These are phyloP conservation scores for Quercus mongolica DNA, from an alignment of 306 rosid genomes.

Conservation along the genomic window DNA sequence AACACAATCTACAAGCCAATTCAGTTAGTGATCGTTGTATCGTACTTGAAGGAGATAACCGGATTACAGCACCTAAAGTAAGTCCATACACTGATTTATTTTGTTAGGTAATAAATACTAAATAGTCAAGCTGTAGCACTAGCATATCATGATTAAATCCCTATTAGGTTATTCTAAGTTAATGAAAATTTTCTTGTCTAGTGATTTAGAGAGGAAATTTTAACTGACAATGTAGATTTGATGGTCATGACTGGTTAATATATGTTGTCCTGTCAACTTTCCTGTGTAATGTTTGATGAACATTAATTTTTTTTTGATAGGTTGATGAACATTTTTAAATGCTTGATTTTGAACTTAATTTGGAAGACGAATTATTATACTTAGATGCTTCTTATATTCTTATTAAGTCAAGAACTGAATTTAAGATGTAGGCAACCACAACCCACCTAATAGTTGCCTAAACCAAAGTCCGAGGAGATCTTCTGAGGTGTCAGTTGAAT, in stretches of 20 bases:
- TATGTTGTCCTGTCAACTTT: not conserved
- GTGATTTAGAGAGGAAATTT: not conserved
- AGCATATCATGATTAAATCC: not conserved
- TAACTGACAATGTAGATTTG: not conserved
- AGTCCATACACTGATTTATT: not conserved
- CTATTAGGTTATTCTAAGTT: not conserved
- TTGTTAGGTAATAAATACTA: not conserved
- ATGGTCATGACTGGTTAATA: not conserved
- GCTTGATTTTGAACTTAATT: not conserved
- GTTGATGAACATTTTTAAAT: not conserved
- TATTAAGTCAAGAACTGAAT: not conserved
- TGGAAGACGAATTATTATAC: not conserved
- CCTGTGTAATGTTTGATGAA: not conserved
- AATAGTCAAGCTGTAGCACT: not conserved
- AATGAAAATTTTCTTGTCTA: not conserved
- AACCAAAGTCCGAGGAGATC: not conserved
- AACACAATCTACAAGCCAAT: constrained; percentile 62
- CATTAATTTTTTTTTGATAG: too few species aligned
- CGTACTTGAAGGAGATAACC: constrained; percentile 83
- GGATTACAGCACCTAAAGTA: constrained; percentile 79
- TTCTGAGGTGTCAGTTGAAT: not conserved
- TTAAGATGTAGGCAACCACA: too few species aligned
- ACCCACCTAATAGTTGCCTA: not conserved
- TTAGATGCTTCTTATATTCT: not conserved
- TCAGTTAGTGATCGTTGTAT: constrained; percentile 66